phyloP scores from a whole-genome alignment of 371 early-diverging fungal species.

The Actinomucor elegans region DNA sequence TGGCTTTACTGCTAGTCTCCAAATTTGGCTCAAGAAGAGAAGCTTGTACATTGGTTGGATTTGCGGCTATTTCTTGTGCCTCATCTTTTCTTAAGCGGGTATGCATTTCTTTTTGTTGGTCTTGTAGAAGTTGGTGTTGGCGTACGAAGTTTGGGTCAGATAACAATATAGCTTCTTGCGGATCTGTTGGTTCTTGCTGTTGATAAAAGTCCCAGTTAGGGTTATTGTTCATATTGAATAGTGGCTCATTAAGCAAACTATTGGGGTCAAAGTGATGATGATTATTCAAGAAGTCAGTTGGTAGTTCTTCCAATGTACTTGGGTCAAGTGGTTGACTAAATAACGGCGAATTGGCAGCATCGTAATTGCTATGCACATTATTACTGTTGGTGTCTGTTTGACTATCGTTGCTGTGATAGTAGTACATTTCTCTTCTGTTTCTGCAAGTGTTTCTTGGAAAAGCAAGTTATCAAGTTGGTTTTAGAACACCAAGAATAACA shows the following conservation, averaged over 20 bases:
- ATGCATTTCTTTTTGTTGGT: conserved; percentile 13
- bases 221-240: not conserved
- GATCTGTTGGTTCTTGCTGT: conserved; percentile 5
- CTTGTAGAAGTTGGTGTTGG: conserved; percentile 25
- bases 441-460: no score
- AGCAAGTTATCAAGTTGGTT: no score
- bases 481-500: no score
- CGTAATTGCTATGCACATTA: no score
- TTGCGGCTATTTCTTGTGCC: not conserved
- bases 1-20: no score
- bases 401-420: no score
- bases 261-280: not conserved
- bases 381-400: no score
- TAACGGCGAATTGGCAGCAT: no score
- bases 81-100: not conserved
- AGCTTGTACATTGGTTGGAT: conserved; percentile 21
- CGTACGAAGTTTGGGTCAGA: conserved; percentile 30
- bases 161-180: conserved; percentile 24
- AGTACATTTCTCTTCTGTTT: no score
- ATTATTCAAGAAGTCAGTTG: conserved; percentile 2
- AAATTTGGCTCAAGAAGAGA: no score
- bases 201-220: not conserved
- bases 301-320: not conserved
- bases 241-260: not conserved
- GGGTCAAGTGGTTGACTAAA: conserved; percentile 5